Conservation (phyloP, 768 basidiomycete species). For the Termitomyces sp. region DNA sequence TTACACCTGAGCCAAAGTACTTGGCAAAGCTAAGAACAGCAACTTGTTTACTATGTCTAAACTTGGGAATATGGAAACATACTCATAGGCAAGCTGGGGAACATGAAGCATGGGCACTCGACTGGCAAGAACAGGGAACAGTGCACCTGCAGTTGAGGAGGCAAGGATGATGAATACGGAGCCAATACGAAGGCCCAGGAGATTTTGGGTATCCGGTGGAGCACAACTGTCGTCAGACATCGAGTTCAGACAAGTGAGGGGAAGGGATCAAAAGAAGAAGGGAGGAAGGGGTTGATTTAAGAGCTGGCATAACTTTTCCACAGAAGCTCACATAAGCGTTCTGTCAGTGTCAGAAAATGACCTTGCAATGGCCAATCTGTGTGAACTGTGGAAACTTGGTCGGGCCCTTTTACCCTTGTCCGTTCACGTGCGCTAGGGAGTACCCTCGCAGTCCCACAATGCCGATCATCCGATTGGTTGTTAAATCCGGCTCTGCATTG, state of each 20-base stretch:
- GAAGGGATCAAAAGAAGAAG: background rate
- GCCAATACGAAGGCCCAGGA: slow-evolving; percentile 54
- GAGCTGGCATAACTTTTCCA: background rate
- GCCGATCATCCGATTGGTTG: background rate
- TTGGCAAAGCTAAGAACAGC: slow-evolving; percentile 62
- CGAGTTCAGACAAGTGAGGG: background rate
- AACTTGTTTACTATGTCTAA: background rate
- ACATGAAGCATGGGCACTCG: slow-evolving; percentile 46
- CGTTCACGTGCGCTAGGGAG: background rate
- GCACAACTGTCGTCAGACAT: slow-evolving; percentile 36
- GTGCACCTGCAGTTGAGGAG: slow-evolving; percentile 52
- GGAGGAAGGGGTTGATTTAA: background rate
- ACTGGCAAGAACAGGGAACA: slow-evolving; percentile 65
- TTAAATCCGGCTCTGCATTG: background rate
- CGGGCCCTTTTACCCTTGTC: background rate
- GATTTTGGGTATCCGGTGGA: slow-evolving; percentile 42
- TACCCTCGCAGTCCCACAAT: background rate
- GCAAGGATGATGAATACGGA: slow-evolving; percentile 70
- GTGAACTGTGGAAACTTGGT: background rate
- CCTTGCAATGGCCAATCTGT: background rate
- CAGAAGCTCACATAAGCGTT: background rate
- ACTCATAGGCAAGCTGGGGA: slow-evolving; percentile 68
- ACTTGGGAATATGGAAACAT: slow-evolving; percentile 17
- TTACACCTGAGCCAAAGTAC: slow-evolving; percentile 88
- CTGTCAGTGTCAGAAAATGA: background rate